A percentile compares a stretch with the other conserved stretches of the same genome.
Conservation (phyloP, 495 filamentous ascomycete genomes). For the Penicillium cosmopolitanum region DNA sequence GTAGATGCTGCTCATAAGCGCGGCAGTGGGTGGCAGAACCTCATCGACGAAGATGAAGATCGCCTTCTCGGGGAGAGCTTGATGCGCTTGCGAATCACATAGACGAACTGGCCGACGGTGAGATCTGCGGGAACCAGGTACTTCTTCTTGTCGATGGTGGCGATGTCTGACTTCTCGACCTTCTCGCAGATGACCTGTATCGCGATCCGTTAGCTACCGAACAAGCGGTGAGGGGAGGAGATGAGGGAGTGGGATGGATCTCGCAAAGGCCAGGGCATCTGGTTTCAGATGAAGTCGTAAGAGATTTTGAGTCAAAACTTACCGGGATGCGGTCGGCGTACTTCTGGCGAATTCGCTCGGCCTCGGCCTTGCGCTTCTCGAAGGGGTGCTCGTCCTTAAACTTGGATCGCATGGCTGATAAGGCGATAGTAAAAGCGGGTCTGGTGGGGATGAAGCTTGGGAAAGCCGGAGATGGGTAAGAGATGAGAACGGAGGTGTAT, state of each 20-base stretch:
- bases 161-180: slow-evolving; percentile 98
- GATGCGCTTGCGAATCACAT: slow-evolving; percentile 99
- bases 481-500: not conserved
- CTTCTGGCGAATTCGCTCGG: slow-evolving; percentile 98
- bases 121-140: slow-evolving; percentile 97
- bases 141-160: slow-evolving; percentile 99
- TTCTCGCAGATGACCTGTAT: slow-evolving; percentile 97
- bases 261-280: no score
- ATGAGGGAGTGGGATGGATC: not conserved
- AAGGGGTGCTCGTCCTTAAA: slow-evolving; percentile 99
- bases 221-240: slow-evolving; percentile 43
- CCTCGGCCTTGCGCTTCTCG: slow-evolving; percentile 98
- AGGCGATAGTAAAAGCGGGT: slow-evolving; percentile 35
- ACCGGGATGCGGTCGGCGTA: slow-evolving; percentile 98
- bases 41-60: slow-evolving; percentile 99
- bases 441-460: slow-evolving; percentile 19
- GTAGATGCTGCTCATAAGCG: slow-evolving; percentile 99
- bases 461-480: slow-evolving; percentile 10
- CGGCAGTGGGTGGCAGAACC: slow-evolving; percentile 94
- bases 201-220: slow-evolving; percentile 35
- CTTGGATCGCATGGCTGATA: slow-evolving; percentile 81
- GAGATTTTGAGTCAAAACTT: slow-evolving; percentile 46
- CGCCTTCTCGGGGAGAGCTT: slow-evolving; percentile 99
- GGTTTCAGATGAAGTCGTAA: not conserved
- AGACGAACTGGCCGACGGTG: slow-evolving; percentile 99